Evolutionary conservation across 1,284 basidiomycete genomes (phyloP), one percentile per base, ranked within the genome.

Genomic region (Phellinidium pouzarii): DNA sequence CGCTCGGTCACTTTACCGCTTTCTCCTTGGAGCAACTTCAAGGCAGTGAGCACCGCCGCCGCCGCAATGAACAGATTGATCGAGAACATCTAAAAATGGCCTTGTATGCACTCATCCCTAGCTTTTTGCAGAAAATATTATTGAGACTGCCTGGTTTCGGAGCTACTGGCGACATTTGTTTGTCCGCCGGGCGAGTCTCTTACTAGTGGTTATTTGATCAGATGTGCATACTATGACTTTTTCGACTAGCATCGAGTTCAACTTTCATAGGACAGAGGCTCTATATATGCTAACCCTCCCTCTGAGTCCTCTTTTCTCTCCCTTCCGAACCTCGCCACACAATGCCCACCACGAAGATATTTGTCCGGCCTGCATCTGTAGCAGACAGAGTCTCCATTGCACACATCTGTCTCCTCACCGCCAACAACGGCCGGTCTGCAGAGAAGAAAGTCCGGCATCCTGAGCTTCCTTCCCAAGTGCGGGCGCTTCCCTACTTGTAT

Each of bases 401-500:
- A 11, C n/a, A n/a, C 6, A 29, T 55, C 4, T 55, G 54, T 22
- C 54, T 55, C 44, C 44, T 55, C 31, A 46, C 48, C 44, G 37
- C 54, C 11, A 44, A 51, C 29, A 22, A 51, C 22, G 44, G 48
- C 19, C 34, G 17, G 7, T 55, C 48, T 8, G 54, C 50, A 5
- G 49, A 44, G 42, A 17, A 17, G n/a, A 22, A 31, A 9, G 29
- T 51, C n/a, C 48, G 27, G 14, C 54, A 55, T 44, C 54, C 44
- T 17, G 43, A 47, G 19, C 44, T 55, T 17, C 54, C 54, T n/a
- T 23, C 48, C 6, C 48, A 51, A 34, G 44, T 51, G 17, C 25
- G 34, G 23, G 47, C 49, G 3, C 34, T 55, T 6, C 54, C 54
- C 26, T 55, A 55, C 14, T 44, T 55, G 26, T 43, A 55, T 38